A percentile compares a stretch with the other conserved stretches of the same genome.
Conservation (phyloP, 2,329 filamentous ascomycete species). For the Dactylellina drechsleri region DNA sequence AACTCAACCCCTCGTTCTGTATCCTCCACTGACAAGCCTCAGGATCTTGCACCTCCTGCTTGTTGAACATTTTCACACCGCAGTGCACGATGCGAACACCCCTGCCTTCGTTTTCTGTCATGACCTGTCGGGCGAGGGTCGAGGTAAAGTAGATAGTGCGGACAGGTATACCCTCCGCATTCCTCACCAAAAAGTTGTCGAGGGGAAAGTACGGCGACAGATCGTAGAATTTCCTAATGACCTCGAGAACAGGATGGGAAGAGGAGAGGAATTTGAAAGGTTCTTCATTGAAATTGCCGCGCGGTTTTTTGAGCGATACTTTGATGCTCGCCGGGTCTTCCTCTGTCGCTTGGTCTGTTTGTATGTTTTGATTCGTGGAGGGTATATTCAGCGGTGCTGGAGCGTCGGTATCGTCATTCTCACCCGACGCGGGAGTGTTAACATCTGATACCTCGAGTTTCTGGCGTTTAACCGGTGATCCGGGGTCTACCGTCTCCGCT, state of each 20-base stretch:
- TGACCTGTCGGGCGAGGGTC: constrained; percentile 82
- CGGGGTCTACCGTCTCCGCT: constrained; percentile 57
- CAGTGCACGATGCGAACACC: constrained; percentile 96
- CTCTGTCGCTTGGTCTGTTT: constrained; percentile 24
- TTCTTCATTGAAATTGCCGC: constrained; percentile 75
- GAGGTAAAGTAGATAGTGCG: constrained; percentile 98
- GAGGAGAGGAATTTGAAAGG: constrained; percentile 89
- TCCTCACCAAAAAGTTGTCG: constrained; percentile 95
- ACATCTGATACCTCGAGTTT: constrained; percentile 59
- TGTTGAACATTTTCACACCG: constrained; percentile 99
- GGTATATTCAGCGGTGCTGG: constrained; percentile 37
- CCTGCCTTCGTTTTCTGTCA: constrained; percentile 85
- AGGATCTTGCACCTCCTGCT: constrained; percentile 88
- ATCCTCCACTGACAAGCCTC: constrained; percentile 94
- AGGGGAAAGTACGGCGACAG: constrained; percentile 84
- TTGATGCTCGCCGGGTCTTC: constrained; percentile 57
- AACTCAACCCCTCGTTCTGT: constrained; percentile 90
- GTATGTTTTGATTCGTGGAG: constrained; percentile 39
- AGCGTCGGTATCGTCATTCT: constrained; percentile 57
- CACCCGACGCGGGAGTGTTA: constrained; percentile 58
- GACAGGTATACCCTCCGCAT: constrained; percentile 83
- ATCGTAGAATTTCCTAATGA: constrained; percentile 85
- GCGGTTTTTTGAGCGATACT: constrained; percentile 63
- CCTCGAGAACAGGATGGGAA: constrained; percentile 78
- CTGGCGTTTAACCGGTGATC: constrained; percentile 52